Conservation (phyloP, 176 grass and related monocot genomes). For the Avena eriantha region DNA sequence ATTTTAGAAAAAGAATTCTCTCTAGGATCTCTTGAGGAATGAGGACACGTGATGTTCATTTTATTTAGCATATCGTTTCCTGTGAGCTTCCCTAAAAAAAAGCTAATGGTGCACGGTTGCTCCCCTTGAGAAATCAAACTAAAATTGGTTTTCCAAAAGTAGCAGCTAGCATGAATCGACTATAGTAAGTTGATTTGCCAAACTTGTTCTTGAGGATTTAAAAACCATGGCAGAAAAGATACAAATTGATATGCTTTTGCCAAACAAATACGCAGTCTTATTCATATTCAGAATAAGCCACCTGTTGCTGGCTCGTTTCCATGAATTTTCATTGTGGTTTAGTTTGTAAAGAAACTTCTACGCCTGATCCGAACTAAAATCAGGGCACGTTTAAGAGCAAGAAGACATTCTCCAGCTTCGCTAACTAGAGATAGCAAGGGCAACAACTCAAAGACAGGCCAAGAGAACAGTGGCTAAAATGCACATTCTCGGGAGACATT, state of each 20-base stretch:
- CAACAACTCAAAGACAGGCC: background rate
- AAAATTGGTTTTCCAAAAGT: background rate
- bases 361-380: background rate
- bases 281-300: conserved; percentile 22
- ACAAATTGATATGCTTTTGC: background rate
- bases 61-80: background rate
- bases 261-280: background rate
- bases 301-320: background rate
- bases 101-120: background rate
- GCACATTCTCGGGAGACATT: background rate
- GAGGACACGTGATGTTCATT: background rate
- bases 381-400: background rate
- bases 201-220: background rate
- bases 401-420: background rate
- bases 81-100: background rate
- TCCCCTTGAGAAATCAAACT: background rate
- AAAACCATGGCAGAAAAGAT: background rate
- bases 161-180: background rate
- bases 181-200: background rate
- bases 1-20: too few species aligned
- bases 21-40: too few species aligned
- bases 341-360: background rate
- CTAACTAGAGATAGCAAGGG: background rate
- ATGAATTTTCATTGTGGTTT: background rate
- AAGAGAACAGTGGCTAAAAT: background rate